Evolutionary conservation across 306 rosid genomes (phyloP).

Genomic region (Lathyrus oleraceus): DNA sequence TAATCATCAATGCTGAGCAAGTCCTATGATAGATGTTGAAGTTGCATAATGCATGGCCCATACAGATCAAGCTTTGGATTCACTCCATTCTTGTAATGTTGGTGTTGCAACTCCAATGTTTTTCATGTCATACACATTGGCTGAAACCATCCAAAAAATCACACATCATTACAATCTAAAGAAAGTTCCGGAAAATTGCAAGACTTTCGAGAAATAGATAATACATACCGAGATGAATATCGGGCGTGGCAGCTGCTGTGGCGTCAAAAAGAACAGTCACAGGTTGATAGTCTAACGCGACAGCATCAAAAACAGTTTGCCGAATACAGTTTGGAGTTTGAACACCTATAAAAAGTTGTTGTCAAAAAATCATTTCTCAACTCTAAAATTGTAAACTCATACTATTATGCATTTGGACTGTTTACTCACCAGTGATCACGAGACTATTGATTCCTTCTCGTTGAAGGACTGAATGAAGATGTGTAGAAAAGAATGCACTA

Average conservation of each 20-base stretch:
- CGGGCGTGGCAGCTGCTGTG: constrained; percentile 86
- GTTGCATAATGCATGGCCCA: constrained; percentile 19
- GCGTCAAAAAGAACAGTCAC: constrained; percentile 78
- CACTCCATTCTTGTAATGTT: constrained; percentile 66
- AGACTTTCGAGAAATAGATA: not conserved
- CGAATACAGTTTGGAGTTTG: constrained; percentile 98
- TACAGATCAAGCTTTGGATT: constrained; percentile 46
- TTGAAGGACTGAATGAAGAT: constrained; percentile 75
- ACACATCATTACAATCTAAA: not conserved
- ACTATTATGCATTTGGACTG: constrained; percentile 1
- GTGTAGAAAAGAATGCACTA: constrained; percentile 87
- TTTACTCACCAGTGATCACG: constrained; percentile 64
- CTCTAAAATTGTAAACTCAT: not conserved
- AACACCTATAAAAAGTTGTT: constrained; percentile 54
- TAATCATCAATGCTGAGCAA: no score
- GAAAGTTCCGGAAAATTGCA: no score
- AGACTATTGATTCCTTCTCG: constrained; percentile 60
- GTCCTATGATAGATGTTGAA: no score
- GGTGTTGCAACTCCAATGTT: constrained; percentile 73
- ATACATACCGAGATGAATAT: constrained; percentile 63
- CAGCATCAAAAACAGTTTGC: constrained; percentile 89
- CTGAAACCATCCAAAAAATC: constrained; percentile 53
- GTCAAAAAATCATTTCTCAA: no score
- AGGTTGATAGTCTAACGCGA: constrained; percentile 71
- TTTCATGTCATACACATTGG: constrained; percentile 78